phyloP scores from a whole-genome alignment of 164 flowering plant species.

The Dillenia turbinata region DNA sequence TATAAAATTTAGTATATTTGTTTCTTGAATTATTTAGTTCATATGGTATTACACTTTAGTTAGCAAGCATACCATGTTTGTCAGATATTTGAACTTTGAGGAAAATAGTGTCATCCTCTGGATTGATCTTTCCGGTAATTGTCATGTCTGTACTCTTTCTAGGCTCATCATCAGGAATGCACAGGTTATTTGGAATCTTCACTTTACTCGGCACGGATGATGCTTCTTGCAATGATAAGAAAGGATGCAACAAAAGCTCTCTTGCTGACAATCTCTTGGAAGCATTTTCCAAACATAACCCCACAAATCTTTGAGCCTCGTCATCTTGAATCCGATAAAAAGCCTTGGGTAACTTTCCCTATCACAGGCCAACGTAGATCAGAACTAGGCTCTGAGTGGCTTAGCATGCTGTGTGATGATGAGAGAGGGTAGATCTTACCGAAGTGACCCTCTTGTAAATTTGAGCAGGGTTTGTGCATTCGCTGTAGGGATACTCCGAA shows the following conservation, averaged over 20 bases:
- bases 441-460: slow-evolving; percentile 95
- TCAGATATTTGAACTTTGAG: slow-evolving; percentile 72
- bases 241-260: slow-evolving; percentile 66
- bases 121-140: slow-evolving; percentile 67
- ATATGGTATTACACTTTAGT: neutral
- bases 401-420: neutral
- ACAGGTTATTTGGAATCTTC: neutral
- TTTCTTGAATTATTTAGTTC: too few relatives aligned
- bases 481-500: slow-evolving; percentile 77
- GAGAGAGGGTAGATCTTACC: slow-evolving; percentile 27
- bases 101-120: slow-evolving; percentile 57
- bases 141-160: slow-evolving; percentile 47
- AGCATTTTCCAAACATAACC: slow-evolving; percentile 57
- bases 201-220: too few relatives aligned
- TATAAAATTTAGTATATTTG: too few relatives aligned
- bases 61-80: slow-evolving; percentile 39
- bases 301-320: slow-evolving; percentile 60
- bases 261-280: slow-evolving; percentile 63
- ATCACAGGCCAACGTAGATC: neutral
- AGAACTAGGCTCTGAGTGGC: neutral
- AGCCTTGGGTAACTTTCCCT: slow-evolving; percentile 84
- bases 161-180: slow-evolving; percentile 8
- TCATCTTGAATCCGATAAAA: slow-evolving; percentile 47
- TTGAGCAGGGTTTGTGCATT: slow-evolving; percentile 87
- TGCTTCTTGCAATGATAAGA: slow-evolving; percentile 45